A percentile compares a stretch with the other conserved stretches of the same genome.
Evolutionary conservation across 805 yeast species (phyloP).

Genomic region (Geotrichum ghanense): DNA sequence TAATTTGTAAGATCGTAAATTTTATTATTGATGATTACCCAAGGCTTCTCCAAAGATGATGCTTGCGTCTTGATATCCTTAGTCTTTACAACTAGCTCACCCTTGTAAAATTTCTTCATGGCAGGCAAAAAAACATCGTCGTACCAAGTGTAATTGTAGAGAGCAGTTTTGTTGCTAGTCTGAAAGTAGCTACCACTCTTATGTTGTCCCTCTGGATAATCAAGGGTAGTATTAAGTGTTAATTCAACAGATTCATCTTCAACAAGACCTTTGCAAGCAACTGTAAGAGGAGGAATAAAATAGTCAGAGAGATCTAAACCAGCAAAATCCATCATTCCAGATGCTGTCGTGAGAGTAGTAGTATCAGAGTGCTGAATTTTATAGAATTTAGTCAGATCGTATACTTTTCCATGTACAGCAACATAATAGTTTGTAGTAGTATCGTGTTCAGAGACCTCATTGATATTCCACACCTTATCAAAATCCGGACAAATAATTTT

Average conservation of each 20-base stretch:
- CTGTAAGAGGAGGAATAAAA: constrained; percentile 30
- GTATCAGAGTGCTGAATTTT: constrained; percentile 30
- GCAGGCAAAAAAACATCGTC: constrained; percentile 25
- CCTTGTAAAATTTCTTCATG: constrained; percentile 27
- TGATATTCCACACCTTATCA: constrained; percentile 30
- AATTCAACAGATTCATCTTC: constrained; percentile 21
- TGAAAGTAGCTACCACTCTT: constrained; percentile 22
- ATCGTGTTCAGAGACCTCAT: constrained; percentile 27
- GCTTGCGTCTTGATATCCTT: constrained; percentile 15
- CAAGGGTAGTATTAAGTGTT: constrained; percentile 19
- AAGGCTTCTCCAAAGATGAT: constrained; percentile 16
- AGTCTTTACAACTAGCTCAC: constrained; percentile 25
- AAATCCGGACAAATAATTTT: constrained; percentile 30
- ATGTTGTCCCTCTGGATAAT: constrained; percentile 23
- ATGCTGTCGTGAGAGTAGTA: constrained; percentile 22
- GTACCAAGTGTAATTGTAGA: constrained; percentile 29
- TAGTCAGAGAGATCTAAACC: constrained; percentile 29
- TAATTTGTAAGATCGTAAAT: constrained; percentile 30
- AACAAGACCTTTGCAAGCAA: constrained; percentile 30
- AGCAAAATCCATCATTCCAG: constrained; percentile 28
- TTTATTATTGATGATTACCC: constrained; percentile 24
- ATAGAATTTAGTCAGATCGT: constrained; percentile 31
- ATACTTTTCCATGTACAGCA: constrained; percentile 29
- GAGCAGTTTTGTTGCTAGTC: constrained; percentile 21
- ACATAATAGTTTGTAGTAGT: constrained; percentile 28